These are phyloP conservation scores for Thielaviopsis ethacetica DNA, from an alignment of 2,329 filamentous ascomycete genomes.

Conservation along the genomic window DNA sequence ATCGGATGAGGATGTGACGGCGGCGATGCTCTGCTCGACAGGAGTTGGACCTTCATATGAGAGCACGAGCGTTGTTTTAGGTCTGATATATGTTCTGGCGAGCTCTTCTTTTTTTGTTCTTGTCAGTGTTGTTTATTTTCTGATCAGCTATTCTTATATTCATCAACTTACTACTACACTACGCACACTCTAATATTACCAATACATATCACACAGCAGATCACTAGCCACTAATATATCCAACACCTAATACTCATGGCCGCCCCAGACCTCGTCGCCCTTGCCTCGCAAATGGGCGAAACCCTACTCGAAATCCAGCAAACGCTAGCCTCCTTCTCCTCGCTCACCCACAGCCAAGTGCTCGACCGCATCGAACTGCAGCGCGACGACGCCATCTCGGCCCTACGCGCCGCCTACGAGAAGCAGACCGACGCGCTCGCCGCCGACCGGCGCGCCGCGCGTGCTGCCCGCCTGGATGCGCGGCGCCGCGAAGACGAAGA, in stretches of 20 bases:
- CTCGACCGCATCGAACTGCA: slow-evolving; percentile 25
- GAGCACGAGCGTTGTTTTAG: no score
- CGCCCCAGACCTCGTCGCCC: slow-evolving; percentile 21
- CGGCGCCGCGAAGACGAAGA: slow-evolving; percentile 27
- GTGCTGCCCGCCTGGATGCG: slow-evolving; percentile 20
- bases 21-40: no score
- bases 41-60: no score
- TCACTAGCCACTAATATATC: background rate
- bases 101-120: no score
- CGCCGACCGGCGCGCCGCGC: slow-evolving; percentile 18
- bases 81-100: no score
- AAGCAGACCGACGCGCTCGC: slow-evolving; percentile 18
- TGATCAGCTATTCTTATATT: no score
- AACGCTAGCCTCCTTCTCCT: slow-evolving; percentile 21
- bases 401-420: slow-evolving; percentile 19
- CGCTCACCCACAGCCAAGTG: slow-evolving; percentile 19
- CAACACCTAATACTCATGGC: background rate
- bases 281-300: slow-evolving; percentile 27
- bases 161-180: no score
- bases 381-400: slow-evolving; percentile 20
- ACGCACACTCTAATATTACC: background rate
- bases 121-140: no score
- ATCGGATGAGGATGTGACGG: no score
- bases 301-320: slow-evolving; percentile 24
- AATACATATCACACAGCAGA: background rate